Evolutionary conservation across 1,284 basidiomycete species (phyloP).

Genomic region (Pterula multifida): DNA sequence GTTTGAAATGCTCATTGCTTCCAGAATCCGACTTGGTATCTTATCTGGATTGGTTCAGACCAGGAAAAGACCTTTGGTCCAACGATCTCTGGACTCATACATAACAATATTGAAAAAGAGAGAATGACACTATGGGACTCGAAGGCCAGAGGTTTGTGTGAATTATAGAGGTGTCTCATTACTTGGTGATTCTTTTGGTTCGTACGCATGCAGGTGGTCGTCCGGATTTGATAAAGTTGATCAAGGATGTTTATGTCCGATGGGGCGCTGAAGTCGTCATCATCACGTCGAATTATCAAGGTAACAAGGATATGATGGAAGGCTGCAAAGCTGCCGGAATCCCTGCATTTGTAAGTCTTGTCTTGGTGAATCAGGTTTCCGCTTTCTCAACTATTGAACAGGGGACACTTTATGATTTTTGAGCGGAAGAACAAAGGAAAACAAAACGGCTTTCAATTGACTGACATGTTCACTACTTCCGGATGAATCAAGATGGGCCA

Average conservation of each 20-base stretch:
- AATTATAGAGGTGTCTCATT: too few relatives aligned
- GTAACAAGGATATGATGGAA: background rate
- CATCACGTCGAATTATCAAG: background rate
- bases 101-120: background rate
- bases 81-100: background rate
- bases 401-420: constrained; percentile 34
- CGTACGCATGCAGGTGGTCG: background rate
- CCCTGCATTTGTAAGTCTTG: background rate
- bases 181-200: too few relatives aligned
- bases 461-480: background rate
- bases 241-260: background rate
- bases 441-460: background rate
- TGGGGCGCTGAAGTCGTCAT: background rate
- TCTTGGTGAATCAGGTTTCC: background rate
- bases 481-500: background rate
- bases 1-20: background rate
- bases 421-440: background rate
- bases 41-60: background rate
- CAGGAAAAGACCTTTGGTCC: background rate
- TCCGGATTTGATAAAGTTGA: background rate
- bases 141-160: background rate
- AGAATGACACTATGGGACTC: background rate
- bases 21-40: background rate
- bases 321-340: background rate
- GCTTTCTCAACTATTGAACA: constrained; percentile 9